phyloP scores from a whole-genome alignment of 2,329 filamentous ascomycete species.

The Graphiopsis chlorocephala region DNA sequence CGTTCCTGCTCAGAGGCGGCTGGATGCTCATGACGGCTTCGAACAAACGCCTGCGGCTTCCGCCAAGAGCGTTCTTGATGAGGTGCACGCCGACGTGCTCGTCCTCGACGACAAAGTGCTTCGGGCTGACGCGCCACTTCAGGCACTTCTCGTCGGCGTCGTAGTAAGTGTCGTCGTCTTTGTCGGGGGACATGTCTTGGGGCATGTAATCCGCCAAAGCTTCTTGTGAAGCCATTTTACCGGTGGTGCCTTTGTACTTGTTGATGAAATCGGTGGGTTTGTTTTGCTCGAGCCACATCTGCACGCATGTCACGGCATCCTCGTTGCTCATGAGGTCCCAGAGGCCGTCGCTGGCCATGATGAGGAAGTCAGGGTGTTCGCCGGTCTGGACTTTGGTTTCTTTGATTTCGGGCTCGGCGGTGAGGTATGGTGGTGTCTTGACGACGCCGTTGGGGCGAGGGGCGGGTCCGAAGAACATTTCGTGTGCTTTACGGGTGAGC shows the following conservation, averaged over 20 bases:
- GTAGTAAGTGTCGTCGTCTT: conserved; percentile 37
- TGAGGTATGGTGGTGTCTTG: conserved; percentile 64
- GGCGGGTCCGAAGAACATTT: conserved; percentile 50
- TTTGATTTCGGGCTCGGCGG: conserved; percentile 63
- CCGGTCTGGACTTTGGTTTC: conserved; percentile 49
- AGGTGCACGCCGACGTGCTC: conserved; percentile 54
- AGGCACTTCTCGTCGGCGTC: conserved; percentile 37
- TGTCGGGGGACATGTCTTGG: conserved; percentile 18
- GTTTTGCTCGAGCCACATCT: conserved; percentile 54
- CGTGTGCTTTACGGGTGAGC: conserved; percentile 45
- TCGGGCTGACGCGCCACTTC: conserved; percentile 41
- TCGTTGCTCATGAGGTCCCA: conserved; percentile 45
- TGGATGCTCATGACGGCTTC: conserved; percentile 38
- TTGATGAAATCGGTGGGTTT: conserved; percentile 26
- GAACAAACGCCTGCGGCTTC: conserved; percentile 42
- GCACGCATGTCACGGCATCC: conserved; percentile 41
- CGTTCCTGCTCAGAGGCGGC: conserved; percentile 35
- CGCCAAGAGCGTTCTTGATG: conserved; percentile 53
- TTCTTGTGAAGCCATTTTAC: not conserved
- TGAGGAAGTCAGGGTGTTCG: conserved; percentile 55
- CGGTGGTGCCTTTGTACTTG: conserved; percentile 13
- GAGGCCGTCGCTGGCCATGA: conserved; percentile 65
- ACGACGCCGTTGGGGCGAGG: conserved; percentile 42
- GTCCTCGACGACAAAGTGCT: conserved; percentile 51
- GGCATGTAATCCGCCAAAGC: conserved; percentile 5